Conservation (phyloP, 768 basidiomycete species). For the Russula lepida region DNA sequence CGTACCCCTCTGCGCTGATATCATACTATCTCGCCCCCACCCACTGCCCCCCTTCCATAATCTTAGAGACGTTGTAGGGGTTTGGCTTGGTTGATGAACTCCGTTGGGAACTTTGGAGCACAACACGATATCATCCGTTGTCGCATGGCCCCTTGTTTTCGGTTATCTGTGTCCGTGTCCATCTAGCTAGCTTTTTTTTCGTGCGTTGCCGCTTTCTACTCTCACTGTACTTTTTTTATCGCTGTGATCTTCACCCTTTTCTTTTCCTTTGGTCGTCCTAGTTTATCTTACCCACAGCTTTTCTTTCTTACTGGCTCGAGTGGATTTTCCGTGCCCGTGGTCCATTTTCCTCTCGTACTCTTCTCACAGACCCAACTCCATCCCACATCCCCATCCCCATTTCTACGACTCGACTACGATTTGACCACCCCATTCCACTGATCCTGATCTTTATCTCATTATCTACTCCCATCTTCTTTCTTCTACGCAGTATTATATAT, state of each 20-base stretch:
- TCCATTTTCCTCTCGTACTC: neutral
- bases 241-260: neutral
- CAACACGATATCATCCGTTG: neutral
- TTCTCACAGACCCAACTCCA: neutral
- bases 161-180: neutral
- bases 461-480: neutral
- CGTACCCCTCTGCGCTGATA: neutral
- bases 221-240: neutral
- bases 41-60: neutral
- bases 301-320: neutral
- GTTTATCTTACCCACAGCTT: neutral
- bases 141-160: neutral
- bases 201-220: neutral
- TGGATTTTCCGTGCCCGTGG: neutral
- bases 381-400: neutral
- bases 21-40: neutral
- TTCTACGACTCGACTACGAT: neutral
- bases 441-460: neutral
- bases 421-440: neutral
- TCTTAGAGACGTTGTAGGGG: neutral
- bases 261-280: neutral
- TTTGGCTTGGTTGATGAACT: neutral
- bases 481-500: neutral
- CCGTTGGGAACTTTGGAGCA: neutral
- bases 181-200: neutral